Evolutionary conservation across 1,139 yeast genomes (phyloP), one percentile per base, ranked within the genome.

Genomic region (Debaryomyces sp.): DNA sequence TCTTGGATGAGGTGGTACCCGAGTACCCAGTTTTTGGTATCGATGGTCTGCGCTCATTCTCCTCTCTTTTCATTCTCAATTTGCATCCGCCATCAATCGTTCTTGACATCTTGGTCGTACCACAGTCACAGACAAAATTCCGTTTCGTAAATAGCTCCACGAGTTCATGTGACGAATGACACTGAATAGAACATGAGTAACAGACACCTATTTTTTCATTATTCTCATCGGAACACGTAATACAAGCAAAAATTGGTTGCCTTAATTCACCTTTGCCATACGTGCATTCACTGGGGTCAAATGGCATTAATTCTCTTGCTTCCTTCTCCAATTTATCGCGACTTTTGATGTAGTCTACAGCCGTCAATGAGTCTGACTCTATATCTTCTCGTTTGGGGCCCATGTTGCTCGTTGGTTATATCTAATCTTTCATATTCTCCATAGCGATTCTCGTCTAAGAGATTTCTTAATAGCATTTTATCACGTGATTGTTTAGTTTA

Each of bases 181-280:
- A 94, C 58, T 89, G 92, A 34, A 94, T 89, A 4, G 95, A 87
- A 59, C 99, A 94, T n/a, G 97, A 88, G 63, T 94, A 94, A 65
- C 99, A 94, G 0, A 94, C 79, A 0, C 96, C 98, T 21, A 86
- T 78, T 7, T 75, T 70, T 6, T 53, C 54, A 27, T 57, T 32
- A 41, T 74, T 73, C 40, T 63, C 55, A 30, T 63, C 54, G 7
- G 68, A 68, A 61, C 98, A 95, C 1, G 96, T 87, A 55, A 89
- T 64, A 66, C 99, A 94, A 1, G 97, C 96, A 65, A 80, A 95
- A 1, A 94, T 75, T 21, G 85, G 89, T 64, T 94, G 99, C 45
- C 97, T 73, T 17, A 86, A 61, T 15, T 84, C 80, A 0, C 96
- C 96, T 62, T 76, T 66, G 9, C 72, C 68, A 60, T 83, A 90